Evolutionary conservation across 352 stramenopile species (phyloP), one percentile per base, ranked within the genome.

Genomic region (Thraustotheca clavata): DNA sequence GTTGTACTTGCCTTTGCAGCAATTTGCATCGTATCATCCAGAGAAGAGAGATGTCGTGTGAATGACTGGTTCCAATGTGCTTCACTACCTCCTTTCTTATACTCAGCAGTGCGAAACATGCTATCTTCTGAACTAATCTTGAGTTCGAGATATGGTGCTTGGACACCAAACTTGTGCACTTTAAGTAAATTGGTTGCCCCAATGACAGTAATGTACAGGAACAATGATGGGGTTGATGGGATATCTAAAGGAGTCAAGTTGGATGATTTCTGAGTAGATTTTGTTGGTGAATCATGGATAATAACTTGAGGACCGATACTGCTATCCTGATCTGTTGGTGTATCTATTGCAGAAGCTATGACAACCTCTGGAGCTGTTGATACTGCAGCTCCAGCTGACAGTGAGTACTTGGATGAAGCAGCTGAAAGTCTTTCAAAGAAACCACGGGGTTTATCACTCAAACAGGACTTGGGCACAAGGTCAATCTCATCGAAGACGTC

Each of bases 41-140:
- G 83, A 9, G 79, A 87, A 6, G 69, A 69, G 27, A 94, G 62
- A 0, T 61, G 60, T 3, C 73, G 72, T 1, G 74, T 83, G 54
- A 94, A 91, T 40, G 88, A 78, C 60, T 91, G 79, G 39, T 94
- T 88, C 84, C 82, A 94, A 49, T 89, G 78, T 9, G 84, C 82
- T 43, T 94, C 82, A 31, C 77, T 88, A 3, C 84, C 82, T 12
- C 84, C 78, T 65, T 91, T 91, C 72, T 89, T 91, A 71, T 89
- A 80, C 20, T 89, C 34, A 14, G 70, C 68, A 12, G 83, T 91
- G 22, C 79, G 73, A 29, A 68, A 68, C 20, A 6, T 18, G 27
- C 33, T 20, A 11, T 62, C 48, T 27, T 68, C 48, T 12, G 32
- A 62, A 36, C 60, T 62, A n/a, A 68, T 9, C 34, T 49, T 60